Conservation (phyloP, 1,139 yeast species). For the Hansenula lynferdii region DNA sequence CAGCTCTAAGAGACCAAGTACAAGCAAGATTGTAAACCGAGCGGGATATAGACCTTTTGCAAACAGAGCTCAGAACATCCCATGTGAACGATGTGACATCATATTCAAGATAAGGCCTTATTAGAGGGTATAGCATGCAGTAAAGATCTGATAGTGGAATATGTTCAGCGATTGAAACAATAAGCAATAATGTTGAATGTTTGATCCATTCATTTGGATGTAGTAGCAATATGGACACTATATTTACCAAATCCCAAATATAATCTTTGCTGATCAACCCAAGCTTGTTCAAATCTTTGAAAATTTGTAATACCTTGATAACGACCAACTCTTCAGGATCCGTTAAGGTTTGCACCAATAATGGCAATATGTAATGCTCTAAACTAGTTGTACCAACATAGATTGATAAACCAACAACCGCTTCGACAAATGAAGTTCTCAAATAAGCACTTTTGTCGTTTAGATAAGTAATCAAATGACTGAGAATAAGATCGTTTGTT, state of each 20-base stretch:
- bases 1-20: conserved; percentile 68
- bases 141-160: conserved; percentile 73
- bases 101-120: conserved; percentile 71
- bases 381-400: conserved; percentile 77
- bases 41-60: conserved; percentile 62
- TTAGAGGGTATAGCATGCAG: conserved; percentile 77
- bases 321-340: conserved; percentile 86
- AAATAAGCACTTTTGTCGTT: conserved; percentile 73
- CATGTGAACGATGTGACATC: conserved; percentile 69
- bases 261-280: conserved; percentile 46
- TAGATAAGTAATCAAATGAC: conserved; percentile 86
- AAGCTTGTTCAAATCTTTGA: conserved; percentile 49
- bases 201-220: conserved; percentile 92
- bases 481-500: conserved; percentile 81
- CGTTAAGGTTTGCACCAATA: conserved; percentile 73
- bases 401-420: conserved; percentile 76
- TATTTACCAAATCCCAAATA: conserved; percentile 46
- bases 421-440: conserved; percentile 64
- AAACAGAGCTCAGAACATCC: conserved; percentile 58
- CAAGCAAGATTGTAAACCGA: conserved; percentile 61
- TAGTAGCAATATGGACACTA: conserved; percentile 48
- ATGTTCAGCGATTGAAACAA: conserved; percentile 58
- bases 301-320: conserved; percentile 65
- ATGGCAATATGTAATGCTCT: conserved; percentile 84
- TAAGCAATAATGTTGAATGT: conserved; percentile 57